Base-by-base conservation (phyloP, 2,329 filamentous ascomycete genomes). In the Rhytidhysteron rufulum region DNA sequence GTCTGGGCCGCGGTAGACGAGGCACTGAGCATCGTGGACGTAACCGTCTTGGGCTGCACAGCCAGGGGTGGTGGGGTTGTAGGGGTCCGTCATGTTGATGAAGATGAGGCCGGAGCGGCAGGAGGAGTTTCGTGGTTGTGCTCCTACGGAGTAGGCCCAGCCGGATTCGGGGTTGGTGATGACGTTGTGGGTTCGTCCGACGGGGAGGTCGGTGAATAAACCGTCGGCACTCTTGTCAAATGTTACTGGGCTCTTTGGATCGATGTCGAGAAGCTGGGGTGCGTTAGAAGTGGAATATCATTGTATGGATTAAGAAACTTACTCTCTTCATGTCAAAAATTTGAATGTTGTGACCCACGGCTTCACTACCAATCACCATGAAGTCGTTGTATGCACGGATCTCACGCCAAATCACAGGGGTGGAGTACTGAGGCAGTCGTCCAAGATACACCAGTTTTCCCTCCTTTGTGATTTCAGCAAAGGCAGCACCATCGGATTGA, bases 11-110 rank as follows among this genome's bases (percentile, higher is more conserved):
- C 66, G 68, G 61, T 77, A 78, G 43, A 73, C 69, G 29, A 82
- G 62, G 55, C 78, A 81, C 58, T 82, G 77, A 2, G 78, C 78
- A 49, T 81, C 78, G 56, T 82, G 78, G 11, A 80, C 77, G 54
- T 82, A 81, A 27, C 77, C 77, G 53, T 80, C 78, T 15, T 68
- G 53, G 16, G 70, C 66, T 6, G 73, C 73, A 51, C 77, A 81
- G 31, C 78, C 78, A 5, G 75, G 72, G 17, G 66, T 71, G 11
- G 65, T 72, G 7, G 73, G 70, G 49, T 74, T 74, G n/a, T 65
- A 52, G 4, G 77, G 68, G 47, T 80, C 70, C 4, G 67, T 67
- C 21, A 82, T 66, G 55, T 81, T 74, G 48, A 81, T 75, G 66
- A 79, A 79, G 61, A 78, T 78, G 37, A 81, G 66, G 8, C 78